phyloP scores from a whole-genome alignment of 345 rosid genomes.

The Eucalyptus guilfoylei region DNA sequence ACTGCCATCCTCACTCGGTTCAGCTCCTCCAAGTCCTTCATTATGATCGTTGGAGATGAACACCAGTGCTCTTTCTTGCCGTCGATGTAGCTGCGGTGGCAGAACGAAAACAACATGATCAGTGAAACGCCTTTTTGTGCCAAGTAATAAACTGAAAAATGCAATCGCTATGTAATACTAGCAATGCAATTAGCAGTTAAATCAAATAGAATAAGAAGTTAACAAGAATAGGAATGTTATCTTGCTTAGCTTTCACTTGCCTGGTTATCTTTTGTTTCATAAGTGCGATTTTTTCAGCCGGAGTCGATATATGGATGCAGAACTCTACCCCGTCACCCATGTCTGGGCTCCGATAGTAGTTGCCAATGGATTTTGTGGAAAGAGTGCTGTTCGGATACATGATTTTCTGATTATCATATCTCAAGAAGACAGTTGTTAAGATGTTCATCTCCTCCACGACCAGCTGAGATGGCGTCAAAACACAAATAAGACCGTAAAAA shows the following conservation, averaged over 20 bases:
- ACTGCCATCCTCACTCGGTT: constrained; percentile 40
- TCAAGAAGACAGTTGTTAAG: constrained; percentile 68
- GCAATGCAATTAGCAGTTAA: not conserved
- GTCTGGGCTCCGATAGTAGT: constrained; percentile 86
- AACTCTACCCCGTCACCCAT: constrained; percentile 77
- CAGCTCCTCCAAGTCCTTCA: constrained; percentile 43
- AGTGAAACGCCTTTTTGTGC: not conserved
- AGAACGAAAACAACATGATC: not conserved
- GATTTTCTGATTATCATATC: constrained; percentile 69
- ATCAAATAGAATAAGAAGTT: not conserved
- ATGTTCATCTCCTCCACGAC: constrained; percentile 96
- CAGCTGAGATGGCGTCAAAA: constrained; percentile 6
- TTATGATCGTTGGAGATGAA: constrained; percentile 30
- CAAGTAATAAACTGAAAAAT: not conserved
- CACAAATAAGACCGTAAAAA: not conserved
- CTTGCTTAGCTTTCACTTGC: constrained; percentile 9
- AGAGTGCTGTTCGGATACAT: constrained; percentile 55
- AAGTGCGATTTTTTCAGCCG: constrained; percentile 38
- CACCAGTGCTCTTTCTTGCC: constrained; percentile 73
- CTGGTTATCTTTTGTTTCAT: constrained; percentile 52
- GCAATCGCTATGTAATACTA: not conserved
- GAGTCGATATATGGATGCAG: constrained; percentile 62
- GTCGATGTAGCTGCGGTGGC: constrained; percentile 36
- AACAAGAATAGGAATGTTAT: not conserved
- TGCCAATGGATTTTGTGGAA: constrained; percentile 52